Percentiles rank a stretch among this genome's conserved stretches.
phyloP scores from a whole-genome alignment of 371 early-diverging fungal genomes.

The Rhizopus delemar region DNA sequence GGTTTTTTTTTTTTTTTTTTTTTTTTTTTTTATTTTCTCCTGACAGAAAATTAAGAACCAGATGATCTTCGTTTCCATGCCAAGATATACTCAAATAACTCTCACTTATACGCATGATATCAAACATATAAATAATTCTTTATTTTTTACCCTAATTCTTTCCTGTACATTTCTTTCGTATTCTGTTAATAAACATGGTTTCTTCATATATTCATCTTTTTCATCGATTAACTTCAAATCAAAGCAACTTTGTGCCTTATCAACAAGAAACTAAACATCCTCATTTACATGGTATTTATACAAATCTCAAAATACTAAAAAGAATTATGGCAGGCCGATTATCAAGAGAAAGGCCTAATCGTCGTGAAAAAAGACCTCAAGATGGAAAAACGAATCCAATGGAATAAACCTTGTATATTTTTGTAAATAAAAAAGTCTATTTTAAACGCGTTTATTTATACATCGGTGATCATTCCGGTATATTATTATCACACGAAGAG shows the following conservation, averaged over 20 bases:
- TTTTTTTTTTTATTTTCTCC: neutral
- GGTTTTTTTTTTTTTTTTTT: neutral
- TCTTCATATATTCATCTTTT: constrained; percentile 20
- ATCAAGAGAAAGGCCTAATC: constrained; percentile 8
- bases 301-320: neutral
- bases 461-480: too few species aligned
- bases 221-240: constrained; percentile 3
- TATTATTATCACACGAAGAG: too few species aligned
- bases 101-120: neutral
- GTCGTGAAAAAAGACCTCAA: constrained; percentile 33
- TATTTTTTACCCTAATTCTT: neutral
- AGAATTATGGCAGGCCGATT: neutral
- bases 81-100: neutral
- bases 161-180: neutral
- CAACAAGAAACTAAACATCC: neutral
- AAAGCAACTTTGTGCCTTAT: constrained; percentile 1
- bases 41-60: constrained; percentile 3
- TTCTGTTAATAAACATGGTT: neutral
- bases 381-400: constrained; percentile 42
- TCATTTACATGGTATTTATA: neutral
- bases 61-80: constrained; percentile 3
- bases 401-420: constrained; percentile 14
- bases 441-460: too few species aligned
- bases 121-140: neutral
- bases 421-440: too few species aligned